Percentiles rank a stretch among this genome's conserved stretches.
These are phyloP conservation scores for Talaromyces atroroseus DNA, from an alignment of 2,329 filamentous ascomycete species.

Conservation along the genomic window DNA sequence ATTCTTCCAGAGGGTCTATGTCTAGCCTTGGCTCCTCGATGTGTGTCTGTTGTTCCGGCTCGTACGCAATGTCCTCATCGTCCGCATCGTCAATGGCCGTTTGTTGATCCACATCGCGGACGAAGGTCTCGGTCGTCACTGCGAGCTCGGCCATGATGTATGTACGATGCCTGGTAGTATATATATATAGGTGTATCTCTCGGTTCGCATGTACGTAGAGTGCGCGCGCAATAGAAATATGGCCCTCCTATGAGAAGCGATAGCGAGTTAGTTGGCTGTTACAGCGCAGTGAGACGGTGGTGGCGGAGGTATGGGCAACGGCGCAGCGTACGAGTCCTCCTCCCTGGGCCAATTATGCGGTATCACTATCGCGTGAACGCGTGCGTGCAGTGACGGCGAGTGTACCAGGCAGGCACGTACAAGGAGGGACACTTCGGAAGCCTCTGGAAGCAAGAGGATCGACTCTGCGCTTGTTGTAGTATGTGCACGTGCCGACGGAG, in stretches of 20 bases:
- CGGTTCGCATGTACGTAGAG: neutral
- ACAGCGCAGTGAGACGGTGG: neutral
- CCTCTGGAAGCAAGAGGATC: no score
- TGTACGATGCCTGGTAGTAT: neutral
- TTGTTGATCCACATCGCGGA: constrained; percentile 9
- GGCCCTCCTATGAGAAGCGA: neutral
- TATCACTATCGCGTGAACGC: neutral
- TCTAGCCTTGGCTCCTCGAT: constrained; percentile 26
- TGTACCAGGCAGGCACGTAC: no score
- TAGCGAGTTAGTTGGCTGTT: neutral
- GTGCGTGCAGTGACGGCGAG: no score
- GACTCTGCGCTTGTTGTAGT: neutral
- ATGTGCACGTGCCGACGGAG: neutral
- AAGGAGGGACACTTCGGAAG: no score
- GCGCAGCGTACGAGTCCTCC: neutral
- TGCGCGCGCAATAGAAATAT: neutral
- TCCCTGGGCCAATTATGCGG: neutral
- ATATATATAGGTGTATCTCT: neutral
- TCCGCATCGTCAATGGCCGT: constrained; percentile 17
- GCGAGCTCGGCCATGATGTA: neutral
- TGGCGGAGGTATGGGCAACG: neutral
- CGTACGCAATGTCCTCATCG: constrained; percentile 24
- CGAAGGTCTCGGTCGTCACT: constrained; percentile 2
- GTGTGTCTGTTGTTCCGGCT: constrained; percentile 21
- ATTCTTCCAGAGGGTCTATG: constrained; percentile 34